phyloP scores from a whole-genome alignment of 371 early-diverging fungal genomes.

The Smittium mucronatum region DNA sequence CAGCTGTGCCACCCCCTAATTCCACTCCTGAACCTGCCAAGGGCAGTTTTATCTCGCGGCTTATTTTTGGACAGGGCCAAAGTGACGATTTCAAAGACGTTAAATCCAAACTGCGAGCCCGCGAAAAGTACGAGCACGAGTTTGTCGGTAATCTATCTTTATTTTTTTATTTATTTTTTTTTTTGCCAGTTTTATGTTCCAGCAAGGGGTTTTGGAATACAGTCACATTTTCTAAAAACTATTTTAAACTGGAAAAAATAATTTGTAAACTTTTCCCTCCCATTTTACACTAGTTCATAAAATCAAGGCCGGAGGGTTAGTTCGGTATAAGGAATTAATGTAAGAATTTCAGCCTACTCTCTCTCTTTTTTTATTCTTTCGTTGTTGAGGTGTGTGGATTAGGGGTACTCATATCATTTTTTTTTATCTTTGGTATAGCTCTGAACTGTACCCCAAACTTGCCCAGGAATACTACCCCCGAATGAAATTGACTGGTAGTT shows the following conservation, averaged over 20 bases:
- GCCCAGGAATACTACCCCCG: slow-evolving; percentile 54
- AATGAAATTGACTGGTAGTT: slow-evolving; percentile 75
- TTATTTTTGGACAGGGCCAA: not conserved
- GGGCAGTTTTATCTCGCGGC: not conserved
- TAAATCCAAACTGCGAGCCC: slow-evolving; percentile 53
- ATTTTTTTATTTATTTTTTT: not conserved
- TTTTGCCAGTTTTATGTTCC: too few species aligned
- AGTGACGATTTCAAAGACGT: not conserved
- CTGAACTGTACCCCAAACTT: slow-evolving; percentile 58
- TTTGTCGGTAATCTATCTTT: slow-evolving; percentile 40
- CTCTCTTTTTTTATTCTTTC: too few species aligned
- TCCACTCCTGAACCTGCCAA: too few species aligned
- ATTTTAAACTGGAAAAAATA: too few species aligned
- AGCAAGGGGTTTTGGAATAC: too few species aligned
- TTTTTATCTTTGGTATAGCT: slow-evolving; percentile 33
- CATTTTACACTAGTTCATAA: slow-evolving; percentile 55
- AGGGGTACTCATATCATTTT: too few species aligned
- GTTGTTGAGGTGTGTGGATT: too few species aligned
- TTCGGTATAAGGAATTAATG: slow-evolving; percentile 61
- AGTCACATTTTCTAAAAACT: too few species aligned
- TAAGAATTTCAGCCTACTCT: not conserved
- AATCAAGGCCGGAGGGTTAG: slow-evolving; percentile 69
- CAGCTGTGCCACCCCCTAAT: too few species aligned
- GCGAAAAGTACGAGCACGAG: slow-evolving; percentile 84
- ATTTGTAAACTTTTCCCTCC: too few species aligned